These are phyloP conservation scores for Phaeosphaeria sp. DNA, from an alignment of 2,329 filamentous ascomycete species.

Conservation along the genomic window DNA sequence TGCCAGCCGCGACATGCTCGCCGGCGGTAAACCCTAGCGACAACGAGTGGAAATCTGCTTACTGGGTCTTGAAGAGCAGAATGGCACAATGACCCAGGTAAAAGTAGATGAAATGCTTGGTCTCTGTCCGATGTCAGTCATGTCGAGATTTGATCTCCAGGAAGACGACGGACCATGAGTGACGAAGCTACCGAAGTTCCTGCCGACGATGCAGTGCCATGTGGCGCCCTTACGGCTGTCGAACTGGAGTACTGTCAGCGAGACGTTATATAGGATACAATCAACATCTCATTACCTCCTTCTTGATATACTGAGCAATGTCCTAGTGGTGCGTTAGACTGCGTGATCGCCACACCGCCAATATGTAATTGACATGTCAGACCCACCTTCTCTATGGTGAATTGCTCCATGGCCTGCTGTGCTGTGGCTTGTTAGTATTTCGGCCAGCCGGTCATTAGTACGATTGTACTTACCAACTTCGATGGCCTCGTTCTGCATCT, in stretches of 20 bases:
- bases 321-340: constrained; percentile 64
- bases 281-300: constrained; percentile 77
- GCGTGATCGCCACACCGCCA: not conserved
- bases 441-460: constrained; percentile 12
- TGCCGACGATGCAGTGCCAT: constrained; percentile 98
- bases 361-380: not conserved
- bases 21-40: not conserved
- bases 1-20: not conserved
- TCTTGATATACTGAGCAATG: constrained; percentile 95
- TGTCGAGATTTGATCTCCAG: not conserved
- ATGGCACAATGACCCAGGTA: constrained; percentile 99
- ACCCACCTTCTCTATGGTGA: constrained; percentile 72
- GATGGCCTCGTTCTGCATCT: constrained; percentile 95
- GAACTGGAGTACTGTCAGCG: constrained; percentile 67
- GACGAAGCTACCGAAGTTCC: constrained; percentile 99
- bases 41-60: constrained; percentile 16
- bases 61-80: constrained; percentile 98
- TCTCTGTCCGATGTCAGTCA: constrained; percentile 67
- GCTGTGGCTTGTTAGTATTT: constrained; percentile 55
- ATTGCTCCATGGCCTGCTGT: constrained; percentile 75
- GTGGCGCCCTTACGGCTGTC: constrained; percentile 96
- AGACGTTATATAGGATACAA: not conserved
- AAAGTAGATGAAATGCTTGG: constrained; percentile 99
- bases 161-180: constrained; percentile 76
- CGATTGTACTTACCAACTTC: constrained; percentile 78